Conservation (phyloP, 768 basidiomycete species). For the Cystofilobasidium capitatum region DNA sequence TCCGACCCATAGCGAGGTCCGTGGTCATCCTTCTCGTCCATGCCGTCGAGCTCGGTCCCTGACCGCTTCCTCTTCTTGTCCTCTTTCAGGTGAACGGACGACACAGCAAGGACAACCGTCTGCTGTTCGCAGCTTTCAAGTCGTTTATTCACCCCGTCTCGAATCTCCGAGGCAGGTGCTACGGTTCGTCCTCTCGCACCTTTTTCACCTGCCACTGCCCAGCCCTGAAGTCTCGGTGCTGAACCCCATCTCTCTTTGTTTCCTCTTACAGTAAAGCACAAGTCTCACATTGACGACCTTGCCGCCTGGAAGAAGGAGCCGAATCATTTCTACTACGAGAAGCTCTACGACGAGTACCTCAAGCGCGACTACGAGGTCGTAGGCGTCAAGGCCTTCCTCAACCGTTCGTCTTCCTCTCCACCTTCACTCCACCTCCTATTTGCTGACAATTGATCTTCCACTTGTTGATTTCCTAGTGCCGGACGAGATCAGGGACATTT, state of each 20-base stretch:
- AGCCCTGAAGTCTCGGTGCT: too few relatives aligned
- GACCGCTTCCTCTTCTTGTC: neutral
- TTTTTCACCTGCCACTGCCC: too few relatives aligned
- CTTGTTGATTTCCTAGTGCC: conserved; percentile 50
- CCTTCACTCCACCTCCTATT: neutral
- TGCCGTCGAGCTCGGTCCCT: neutral
- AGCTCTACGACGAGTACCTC: conserved; percentile 70
- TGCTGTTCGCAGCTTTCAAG: conserved; percentile 90
- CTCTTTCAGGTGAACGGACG: conserved; percentile 64
- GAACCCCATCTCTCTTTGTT: neutral
- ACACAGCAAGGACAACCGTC: conserved; percentile 75
- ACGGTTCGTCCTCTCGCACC: conserved; percentile 34
- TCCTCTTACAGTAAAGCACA: conserved; percentile 58
- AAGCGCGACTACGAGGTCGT: conserved; percentile 79
- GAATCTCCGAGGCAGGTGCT: conserved; percentile 84
- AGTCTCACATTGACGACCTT: conserved; percentile 53
- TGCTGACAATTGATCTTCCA: neutral
- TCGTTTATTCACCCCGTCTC: conserved; percentile 91
- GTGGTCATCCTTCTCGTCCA: neutral
- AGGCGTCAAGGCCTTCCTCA: conserved; percentile 70
- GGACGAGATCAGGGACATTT: conserved; percentile 62
- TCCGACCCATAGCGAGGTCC: neutral
- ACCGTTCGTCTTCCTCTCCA: conserved; percentile 45
- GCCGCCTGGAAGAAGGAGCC: conserved; percentile 63
- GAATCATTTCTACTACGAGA: conserved; percentile 92